Evolutionary conservation across 169 alveolate genomes (phyloP), one percentile per base, ranked within the genome.

Genomic region (Amoebophrya sp.): DNA sequence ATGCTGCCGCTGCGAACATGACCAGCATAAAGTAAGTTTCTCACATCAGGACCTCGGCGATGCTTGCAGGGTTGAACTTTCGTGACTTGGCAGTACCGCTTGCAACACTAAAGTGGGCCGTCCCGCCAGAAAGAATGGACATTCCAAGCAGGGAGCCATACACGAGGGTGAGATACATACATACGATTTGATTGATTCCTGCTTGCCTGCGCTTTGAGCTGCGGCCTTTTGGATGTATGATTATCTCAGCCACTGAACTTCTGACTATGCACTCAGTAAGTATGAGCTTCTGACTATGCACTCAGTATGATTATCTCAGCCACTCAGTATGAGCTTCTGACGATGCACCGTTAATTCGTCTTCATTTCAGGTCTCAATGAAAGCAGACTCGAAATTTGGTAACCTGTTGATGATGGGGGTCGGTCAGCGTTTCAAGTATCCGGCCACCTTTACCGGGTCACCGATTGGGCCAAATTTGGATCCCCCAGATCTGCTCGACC

Each of bases 21-120:
- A n/a, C n/a, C n/a, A n/a, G n/a, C n/a, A n/a, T n/a, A n/a, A n/a
- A n/a, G n/a, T n/a, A n/a, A n/a, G n/a, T n/a, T n/a, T n/a, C n/a
- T n/a, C n/a, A n/a, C n/a, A n/a, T n/a, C 83, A 66, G 83, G 83
- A 66, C 83, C 7, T 66, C 83, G 12, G 83, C 83, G 83, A 66
- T 66, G 83, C 83, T 66, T 66, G 83, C 83, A 25, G 83, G 83
- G 32, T 66, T 66, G 32, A 66, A 66, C 18, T 66, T 66, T 25
- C 29, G 83, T 2, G 83, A 66, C 35, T 25, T 66, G 35, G 83
- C 83, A 2, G 83, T 66, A 25, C 83, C 83, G 18, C 18, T 66
- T 7, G 83, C 83, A 2, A 66, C 83, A 3, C 83, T 66, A 25
- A 66, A 66, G 18, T 66, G 83, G 83, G 83, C 83, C 35, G 83